Base-by-base conservation (phyloP, 805 yeast genomes). In the Ogataea pilisensis region DNA sequence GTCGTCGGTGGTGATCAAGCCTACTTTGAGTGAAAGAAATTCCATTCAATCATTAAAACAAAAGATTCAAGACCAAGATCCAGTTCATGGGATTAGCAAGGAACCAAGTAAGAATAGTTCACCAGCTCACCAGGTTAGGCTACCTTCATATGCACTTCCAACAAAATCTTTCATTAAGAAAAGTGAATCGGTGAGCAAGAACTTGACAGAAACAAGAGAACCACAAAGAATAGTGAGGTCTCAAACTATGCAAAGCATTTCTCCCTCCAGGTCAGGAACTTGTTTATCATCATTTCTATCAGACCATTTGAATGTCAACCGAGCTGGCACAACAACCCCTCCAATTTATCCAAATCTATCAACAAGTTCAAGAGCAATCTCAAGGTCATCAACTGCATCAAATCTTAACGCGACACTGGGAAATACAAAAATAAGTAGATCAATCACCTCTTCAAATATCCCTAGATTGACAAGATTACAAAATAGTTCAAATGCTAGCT, bases 121-220 rank as follows among this genome's bases (percentile, higher is more conserved):
- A n/a, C n/a, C n/a, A n/a, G n/a, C 11, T 8, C 32, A 16, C 12
- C 16, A n/a, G 11, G 13, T 29, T 3, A 8, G 13, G 9, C 36
- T 2, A 25, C 53, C 56, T 2, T 50, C 54, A 2, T 51, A 50
- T 25, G 46, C 50, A n/a, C 42, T 46, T 20, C 51, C 55, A 3
- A 49, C 53, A 5, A 37, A 35, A 37, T 39, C 53, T 5, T 51
- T 51, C 2, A 28, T 51, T 4, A 41, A 37, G 14, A 41, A 39
- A 17, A 42, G 43, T 16, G 51, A 49, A n/a, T 38, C 49, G 8
- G 35, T 19, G 8, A 25, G 18, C 6, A n/a, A n/a, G 2, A 31
- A 20, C 28, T n/a, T 32, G 13, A 14, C 17, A 3, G 14, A 11
- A 26, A 17, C 20, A 18, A 11, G 26, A 17, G 16, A 26, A 24